These are phyloP conservation scores for Hortiboletus campestris DNA, from an alignment of 768 basidiomycete species.

Conservation along the genomic window DNA sequence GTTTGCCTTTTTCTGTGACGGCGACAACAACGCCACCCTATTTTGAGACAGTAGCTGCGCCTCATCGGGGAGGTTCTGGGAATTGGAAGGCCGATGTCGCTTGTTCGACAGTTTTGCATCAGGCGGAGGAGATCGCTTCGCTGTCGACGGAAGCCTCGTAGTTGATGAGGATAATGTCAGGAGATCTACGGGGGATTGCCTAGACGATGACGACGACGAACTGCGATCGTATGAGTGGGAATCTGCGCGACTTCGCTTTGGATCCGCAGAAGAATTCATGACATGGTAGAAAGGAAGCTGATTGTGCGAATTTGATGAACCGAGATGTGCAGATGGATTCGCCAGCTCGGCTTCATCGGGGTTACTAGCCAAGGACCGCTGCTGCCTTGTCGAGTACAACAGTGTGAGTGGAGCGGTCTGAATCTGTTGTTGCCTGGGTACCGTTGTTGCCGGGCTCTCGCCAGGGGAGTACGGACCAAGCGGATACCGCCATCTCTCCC, in stretches of 20 bases:
- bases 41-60: slow-evolving; percentile 11
- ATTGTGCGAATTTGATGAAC: slow-evolving; percentile 4
- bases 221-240: slow-evolving; percentile 11
- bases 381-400: slow-evolving; percentile 18
- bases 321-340: slow-evolving; percentile 5
- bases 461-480: slow-evolving; percentile 15
- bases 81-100: slow-evolving; percentile 29
- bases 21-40: slow-evolving; percentile 52
- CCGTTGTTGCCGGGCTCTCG: slow-evolving; percentile 9
- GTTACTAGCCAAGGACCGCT: slow-evolving; percentile 8
- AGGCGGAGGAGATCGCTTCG: slow-evolving; percentile 28
- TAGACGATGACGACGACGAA: slow-evolving; percentile 30
- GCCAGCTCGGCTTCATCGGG: slow-evolving; percentile 6
- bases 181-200: slow-evolving; percentile 24
- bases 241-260: slow-evolving; percentile 9
- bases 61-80: slow-evolving; percentile 10
- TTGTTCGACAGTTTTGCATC: slow-evolving; percentile 31
- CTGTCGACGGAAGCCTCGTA: slow-evolving; percentile 12
- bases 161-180: slow-evolving; percentile 15
- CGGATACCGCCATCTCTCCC: slow-evolving; percentile 37
- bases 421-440: slow-evolving; percentile 13
- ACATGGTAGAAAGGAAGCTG: slow-evolving; percentile 22
- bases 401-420: slow-evolving; percentile 20
- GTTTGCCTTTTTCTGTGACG: slow-evolving; percentile 88
- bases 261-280: slow-evolving; percentile 7